phyloP scores from a whole-genome alignment of 371 early-diverging fungal genomes.

The Entomophthora muscae region DNA sequence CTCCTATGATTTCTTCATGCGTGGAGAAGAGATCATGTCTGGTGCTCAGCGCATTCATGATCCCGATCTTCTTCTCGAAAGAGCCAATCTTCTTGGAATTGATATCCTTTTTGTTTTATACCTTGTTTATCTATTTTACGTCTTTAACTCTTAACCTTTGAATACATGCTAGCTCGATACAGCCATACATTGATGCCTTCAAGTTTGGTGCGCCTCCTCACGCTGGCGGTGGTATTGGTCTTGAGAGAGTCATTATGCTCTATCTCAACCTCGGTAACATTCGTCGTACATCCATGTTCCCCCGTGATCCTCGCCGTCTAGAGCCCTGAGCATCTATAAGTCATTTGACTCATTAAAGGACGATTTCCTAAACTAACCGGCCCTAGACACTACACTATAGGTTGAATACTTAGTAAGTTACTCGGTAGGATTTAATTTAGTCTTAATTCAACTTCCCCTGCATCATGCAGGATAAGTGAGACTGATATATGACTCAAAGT shows the following conservation, averaged over 20 bases:
- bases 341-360: too few relatives aligned
- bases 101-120: slow-evolving; percentile 18
- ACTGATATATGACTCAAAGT: too few relatives aligned
- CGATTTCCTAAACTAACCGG: too few relatives aligned
- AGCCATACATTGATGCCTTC: slow-evolving; percentile 95
- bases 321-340: slow-evolving; percentile 89
- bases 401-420: too few relatives aligned
- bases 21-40: slow-evolving; percentile 98
- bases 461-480: too few relatives aligned
- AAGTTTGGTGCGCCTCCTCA: slow-evolving; percentile 98
- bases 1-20: slow-evolving; percentile 99
- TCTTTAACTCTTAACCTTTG: neutral
- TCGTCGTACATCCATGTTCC: slow-evolving; percentile 92
- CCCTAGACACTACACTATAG: too few relatives aligned
- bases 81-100: slow-evolving; percentile 69
- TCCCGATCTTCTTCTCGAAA: slow-evolving; percentile 61
- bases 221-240: slow-evolving; percentile 98
- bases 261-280: slow-evolving; percentile 95
- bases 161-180: slow-evolving; percentile 40
- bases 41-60: slow-evolving; percentile 99
- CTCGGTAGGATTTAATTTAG: too few relatives aligned
- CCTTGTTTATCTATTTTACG: neutral
- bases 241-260: slow-evolving; percentile 98
- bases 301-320: slow-evolving; percentile 96
- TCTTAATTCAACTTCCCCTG: too few relatives aligned